Conservation (phyloP, 1,284 basidiomycete genomes). For the Taiwanofungus camphoratus region DNA sequence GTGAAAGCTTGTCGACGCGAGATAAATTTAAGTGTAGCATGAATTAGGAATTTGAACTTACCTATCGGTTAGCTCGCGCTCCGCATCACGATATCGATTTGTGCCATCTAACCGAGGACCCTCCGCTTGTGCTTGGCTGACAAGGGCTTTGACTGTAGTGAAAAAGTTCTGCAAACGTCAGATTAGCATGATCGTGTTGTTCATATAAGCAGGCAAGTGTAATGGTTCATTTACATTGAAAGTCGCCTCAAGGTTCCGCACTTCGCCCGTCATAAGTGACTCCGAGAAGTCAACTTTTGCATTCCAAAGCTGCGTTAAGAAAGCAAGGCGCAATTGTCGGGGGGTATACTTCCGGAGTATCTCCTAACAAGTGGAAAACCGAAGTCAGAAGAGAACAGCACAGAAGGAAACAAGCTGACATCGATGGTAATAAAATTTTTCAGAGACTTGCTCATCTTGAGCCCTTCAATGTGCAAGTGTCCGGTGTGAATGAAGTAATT, state of each 20-base stretch:
- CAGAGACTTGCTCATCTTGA: constrained; percentile 99
- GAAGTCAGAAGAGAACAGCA: constrained; percentile 9
- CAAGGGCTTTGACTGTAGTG: constrained; percentile 79
- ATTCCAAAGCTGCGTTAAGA: constrained; percentile 91
- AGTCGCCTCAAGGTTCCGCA: constrained; percentile 78
- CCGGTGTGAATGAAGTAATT: constrained; percentile 99
- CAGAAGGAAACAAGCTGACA: constrained; percentile 40
- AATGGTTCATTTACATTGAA: constrained; percentile 66
- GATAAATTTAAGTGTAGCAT: constrained; percentile 6
- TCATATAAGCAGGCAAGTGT: not conserved
- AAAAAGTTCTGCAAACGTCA: constrained; percentile 81
- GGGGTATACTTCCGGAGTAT: constrained; percentile 85
- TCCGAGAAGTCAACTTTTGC: constrained; percentile 94
- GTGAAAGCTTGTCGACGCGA: constrained; percentile 49
- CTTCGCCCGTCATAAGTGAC: constrained; percentile 83
- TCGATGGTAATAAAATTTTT: constrained; percentile 99
- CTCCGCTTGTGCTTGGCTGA: constrained; percentile 46
- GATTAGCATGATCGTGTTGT: not conserved
- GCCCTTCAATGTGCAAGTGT: constrained; percentile 96
- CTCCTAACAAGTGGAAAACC: constrained; percentile 50
- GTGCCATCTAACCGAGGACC: constrained; percentile 47
- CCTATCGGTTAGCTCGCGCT: constrained; percentile 62
- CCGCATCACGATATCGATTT: constrained; percentile 60
- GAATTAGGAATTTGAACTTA: constrained; percentile 29
- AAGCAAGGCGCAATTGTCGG: constrained; percentile 91